Evolutionary conservation across 2,329 filamentous ascomycete genomes (phyloP).

Genomic region (Phialophora verrucosa): DNA sequence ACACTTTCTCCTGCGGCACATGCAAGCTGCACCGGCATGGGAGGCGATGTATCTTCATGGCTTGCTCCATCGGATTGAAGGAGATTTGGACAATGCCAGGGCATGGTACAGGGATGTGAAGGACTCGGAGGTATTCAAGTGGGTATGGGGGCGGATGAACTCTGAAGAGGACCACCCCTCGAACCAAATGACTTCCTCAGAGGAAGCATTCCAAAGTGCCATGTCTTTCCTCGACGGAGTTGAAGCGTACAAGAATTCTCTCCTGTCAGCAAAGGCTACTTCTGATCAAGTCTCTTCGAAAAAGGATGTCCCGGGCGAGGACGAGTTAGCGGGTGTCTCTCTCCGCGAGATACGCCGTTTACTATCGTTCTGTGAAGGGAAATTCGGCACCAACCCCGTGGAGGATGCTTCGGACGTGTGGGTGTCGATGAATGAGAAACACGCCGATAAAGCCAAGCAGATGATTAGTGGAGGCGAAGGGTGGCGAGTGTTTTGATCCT

Average conservation of each 20-base stretch:
- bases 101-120: conserved; percentile 57
- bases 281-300: background rate
- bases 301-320: background rate
- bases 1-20: conserved; percentile 60
- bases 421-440: conserved; percentile 50
- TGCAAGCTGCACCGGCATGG: conserved; percentile 55
- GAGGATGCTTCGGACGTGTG: conserved; percentile 54
- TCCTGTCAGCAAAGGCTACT: background rate
- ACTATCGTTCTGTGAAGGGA: conserved; percentile 52
- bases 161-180: background rate
- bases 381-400: conserved; percentile 52
- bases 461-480: conserved; percentile 55
- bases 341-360: conserved; percentile 50
- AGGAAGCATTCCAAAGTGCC: conserved; percentile 15
- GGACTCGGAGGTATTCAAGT: conserved; percentile 44
- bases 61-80: conserved; percentile 59
- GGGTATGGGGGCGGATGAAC: conserved; percentile 42
- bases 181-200: conserved; percentile 1
- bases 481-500: conserved; percentile 40
- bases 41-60: conserved; percentile 61
- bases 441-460: conserved; percentile 49
- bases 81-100: conserved; percentile 56
- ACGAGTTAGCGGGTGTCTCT: conserved; percentile 16
- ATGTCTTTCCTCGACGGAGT: conserved; percentile 21
- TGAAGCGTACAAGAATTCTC: conserved; percentile 9